Evolutionary conservation across 192 early-diverging fungal species (phyloP).

Genomic region (Pilaira anomala): DNA sequence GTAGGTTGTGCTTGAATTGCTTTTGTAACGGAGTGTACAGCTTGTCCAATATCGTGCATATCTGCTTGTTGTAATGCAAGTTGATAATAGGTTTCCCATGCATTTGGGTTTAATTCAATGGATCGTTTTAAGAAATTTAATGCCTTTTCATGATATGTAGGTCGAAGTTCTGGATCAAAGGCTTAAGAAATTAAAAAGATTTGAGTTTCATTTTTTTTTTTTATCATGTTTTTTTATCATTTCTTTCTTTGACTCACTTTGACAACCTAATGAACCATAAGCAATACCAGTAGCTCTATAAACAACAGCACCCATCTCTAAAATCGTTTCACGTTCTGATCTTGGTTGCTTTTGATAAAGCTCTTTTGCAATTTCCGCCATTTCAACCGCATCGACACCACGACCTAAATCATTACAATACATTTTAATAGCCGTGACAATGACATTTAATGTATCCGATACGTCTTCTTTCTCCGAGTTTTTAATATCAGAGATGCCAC

Average conservation of each 20-base stretch:
- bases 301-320: slow-evolving; percentile 19
- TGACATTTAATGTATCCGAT: slow-evolving; percentile 13
- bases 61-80: slow-evolving; percentile 67
- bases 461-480: slow-evolving; percentile 30
- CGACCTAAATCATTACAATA: slow-evolving; percentile 34
- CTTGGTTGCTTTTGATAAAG: slow-evolving; percentile 9
- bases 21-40: slow-evolving; percentile 51
- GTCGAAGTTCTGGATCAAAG: slow-evolving; percentile 60
- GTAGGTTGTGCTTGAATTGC: slow-evolving; percentile 49
- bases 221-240: too few species aligned
- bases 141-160: slow-evolving; percentile 58
- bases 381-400: slow-evolving; percentile 24
- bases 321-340: background rate
- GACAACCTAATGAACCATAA: slow-evolving; percentile 37
- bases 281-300: slow-evolving; percentile 36
- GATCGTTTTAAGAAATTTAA: slow-evolving; percentile 52
- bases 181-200: too few species aligned
- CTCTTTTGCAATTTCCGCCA: slow-evolving; percentile 30
- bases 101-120: slow-evolving; percentile 44
- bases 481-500: slow-evolving; percentile 20
- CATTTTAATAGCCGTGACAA: slow-evolving; percentile 46
- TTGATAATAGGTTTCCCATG: slow-evolving; percentile 61
- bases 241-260: slow-evolving; percentile 35
- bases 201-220: too few species aligned
- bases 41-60: slow-evolving; percentile 58